Conservation (phyloP, 2,329 filamentous ascomycete species). For the Pestalotiopsis fici region DNA sequence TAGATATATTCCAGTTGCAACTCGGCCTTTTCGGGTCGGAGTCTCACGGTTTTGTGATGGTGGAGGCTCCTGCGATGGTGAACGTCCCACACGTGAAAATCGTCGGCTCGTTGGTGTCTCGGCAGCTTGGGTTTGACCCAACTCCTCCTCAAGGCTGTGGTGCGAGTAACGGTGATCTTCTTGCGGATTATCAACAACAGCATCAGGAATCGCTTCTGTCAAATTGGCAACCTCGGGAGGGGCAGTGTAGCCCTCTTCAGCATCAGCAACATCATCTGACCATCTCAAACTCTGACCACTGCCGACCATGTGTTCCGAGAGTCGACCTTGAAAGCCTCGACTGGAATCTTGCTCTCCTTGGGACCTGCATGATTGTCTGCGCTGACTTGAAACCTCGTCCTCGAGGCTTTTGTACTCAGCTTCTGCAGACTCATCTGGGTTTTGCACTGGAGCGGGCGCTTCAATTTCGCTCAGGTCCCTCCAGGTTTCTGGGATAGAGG, state of each 20-base stretch:
- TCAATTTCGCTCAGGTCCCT: neutral
- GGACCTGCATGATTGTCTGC: neutral
- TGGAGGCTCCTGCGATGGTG: neutral
- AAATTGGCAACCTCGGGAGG: slow-evolving; percentile 19
- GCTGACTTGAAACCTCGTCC: neutral
- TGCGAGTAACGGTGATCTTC: neutral
- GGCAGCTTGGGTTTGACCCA: neutral
- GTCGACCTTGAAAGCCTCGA: neutral
- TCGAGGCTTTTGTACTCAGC: neutral
- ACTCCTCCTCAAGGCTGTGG: neutral
- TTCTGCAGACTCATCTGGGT: neutral
- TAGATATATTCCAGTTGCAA: neutral
- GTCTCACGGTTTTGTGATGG: neutral
- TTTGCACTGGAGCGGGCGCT: neutral
- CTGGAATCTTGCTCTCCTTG: neutral
- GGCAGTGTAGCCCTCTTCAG: neutral
- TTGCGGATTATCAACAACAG: slow-evolving; percentile 1
- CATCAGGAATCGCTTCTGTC: neutral
- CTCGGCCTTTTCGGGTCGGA: neutral
- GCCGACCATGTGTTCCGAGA: neutral
- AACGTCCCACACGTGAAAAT: neutral
- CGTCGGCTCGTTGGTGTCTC: neutral
- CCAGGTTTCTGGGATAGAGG: neutral
- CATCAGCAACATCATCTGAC: neutral
- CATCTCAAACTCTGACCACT: neutral